Evolutionary conservation across 208 protist species (phyloP), one percentile per base, ranked within the genome.

Genomic region (Strigomonas oncopelti): DNA sequence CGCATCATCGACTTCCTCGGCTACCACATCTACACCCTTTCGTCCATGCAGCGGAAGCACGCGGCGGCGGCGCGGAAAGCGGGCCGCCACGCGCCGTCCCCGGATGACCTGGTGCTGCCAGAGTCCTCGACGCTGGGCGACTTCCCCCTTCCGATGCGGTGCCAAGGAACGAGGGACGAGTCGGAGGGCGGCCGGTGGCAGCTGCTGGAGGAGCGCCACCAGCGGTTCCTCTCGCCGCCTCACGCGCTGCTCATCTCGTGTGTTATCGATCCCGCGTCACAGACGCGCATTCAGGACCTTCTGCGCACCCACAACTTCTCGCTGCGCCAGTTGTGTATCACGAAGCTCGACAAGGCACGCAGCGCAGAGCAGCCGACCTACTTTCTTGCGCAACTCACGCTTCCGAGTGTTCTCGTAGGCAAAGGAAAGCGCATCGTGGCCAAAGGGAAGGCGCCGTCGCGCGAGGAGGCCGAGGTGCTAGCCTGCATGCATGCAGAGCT

Each of bases 401-500:
- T 53, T 18, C 45, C 42, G 24, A 18, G 54, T 11, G 9, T 20
- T 0, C 28, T 59, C 8, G 13, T 52, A 0, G 55, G 56, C 8
- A 53, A 54, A 46, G 36, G 38, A 2, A 52, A 9, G 22, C 24
- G 45, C 24, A 0, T 51, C 36, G 28, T 71, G 24, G 91, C 88
- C 24, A 57, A 79, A 36, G 91, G 91, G 45, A 96, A 92, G 53
- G 91, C 88, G 5, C 69, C 66, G 22, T 72, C 63, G 20, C 69
- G 74, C 24, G 72, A 86, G 29, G 66, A 66, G 4, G 81, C 91
- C 18, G 75, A 92, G 27, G 65, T 72, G 67, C 79, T 96, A 0
- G 88, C 88, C 22, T 85, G 81, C 72, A 96, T 96, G 91, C 91
- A 96, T 65, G 88, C 88, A 0, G 91, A 96, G 61, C 78, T 96